These are phyloP conservation scores for Malus hybrid DNA, from an alignment of 331 rosid genomes.

Conservation along the genomic window DNA sequence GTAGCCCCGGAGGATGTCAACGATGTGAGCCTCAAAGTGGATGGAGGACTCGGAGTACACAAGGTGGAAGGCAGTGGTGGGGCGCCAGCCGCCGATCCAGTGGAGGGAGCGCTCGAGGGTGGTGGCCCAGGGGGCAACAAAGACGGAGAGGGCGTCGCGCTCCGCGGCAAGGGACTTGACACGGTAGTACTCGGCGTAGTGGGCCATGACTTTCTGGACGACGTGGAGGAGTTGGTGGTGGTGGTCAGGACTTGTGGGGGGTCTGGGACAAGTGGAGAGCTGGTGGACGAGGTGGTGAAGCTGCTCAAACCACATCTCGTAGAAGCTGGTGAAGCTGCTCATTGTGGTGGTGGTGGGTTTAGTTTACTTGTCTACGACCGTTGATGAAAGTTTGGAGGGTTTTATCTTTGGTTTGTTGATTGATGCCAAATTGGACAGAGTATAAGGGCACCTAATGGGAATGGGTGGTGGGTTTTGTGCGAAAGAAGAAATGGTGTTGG, in stretches of 20 bases:
- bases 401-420: neutral
- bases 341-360: neutral
- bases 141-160: conserved; percentile 39
- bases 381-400: neutral
- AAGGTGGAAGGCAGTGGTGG: conserved; percentile 79
- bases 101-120: conserved; percentile 64
- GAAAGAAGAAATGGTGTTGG: neutral
- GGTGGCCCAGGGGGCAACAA: conserved; percentile 70
- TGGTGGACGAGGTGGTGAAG: conserved; percentile 32
- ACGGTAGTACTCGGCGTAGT: conserved; percentile 43
- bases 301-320: conserved; percentile 49
- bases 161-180: conserved; percentile 46
- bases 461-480: neutral
- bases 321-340: conserved; percentile 35
- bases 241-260: conserved; percentile 22
- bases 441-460: too few species aligned
- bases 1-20: conserved; percentile 60
- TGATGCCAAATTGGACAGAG: neutral
- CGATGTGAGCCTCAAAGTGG: conserved; percentile 65
- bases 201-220: conserved; percentile 42
- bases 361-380: neutral
- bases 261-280: conserved; percentile 22
- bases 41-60: conserved; percentile 72
- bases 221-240: conserved; percentile 18
- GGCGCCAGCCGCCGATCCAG: conserved; percentile 89